Evolutionary conservation across 2,329 filamentous ascomycete genomes (phyloP).

Genomic region (Ophiostoma montium): DNA sequence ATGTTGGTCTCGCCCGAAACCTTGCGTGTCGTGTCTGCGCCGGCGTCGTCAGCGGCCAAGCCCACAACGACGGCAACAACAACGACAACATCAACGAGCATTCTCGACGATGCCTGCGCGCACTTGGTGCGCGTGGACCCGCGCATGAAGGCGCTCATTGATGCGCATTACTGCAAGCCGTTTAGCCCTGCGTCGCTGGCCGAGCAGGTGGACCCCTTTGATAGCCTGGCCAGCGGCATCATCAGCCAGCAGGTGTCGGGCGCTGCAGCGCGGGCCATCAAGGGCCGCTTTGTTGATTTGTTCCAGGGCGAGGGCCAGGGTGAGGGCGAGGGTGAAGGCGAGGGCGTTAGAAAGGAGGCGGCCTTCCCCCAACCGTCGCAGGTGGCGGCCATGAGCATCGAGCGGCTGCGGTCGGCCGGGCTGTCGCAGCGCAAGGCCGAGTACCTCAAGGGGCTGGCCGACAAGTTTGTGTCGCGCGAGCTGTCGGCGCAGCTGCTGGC

Average conservation of each 20-base stretch:
- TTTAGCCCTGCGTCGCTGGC: conserved; percentile 74
- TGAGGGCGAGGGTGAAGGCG: too few relatives aligned
- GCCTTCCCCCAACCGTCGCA: conserved; percentile 64
- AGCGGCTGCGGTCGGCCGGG: conserved; percentile 66
- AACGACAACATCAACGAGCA: conserved; percentile 47
- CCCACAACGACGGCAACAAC: conserved; percentile 9
- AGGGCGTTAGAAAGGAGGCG: conserved; percentile 8
- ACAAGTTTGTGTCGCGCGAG: conserved; percentile 64
- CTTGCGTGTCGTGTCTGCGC: conserved; percentile 39
- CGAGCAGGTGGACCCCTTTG: conserved; percentile 79
- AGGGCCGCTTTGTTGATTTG: conserved; percentile 64
- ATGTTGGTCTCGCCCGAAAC: conserved; percentile 58
- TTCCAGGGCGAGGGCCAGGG: conserved; percentile 31
- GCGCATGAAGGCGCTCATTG: conserved; percentile 56
- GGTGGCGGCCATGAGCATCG: conserved; percentile 49
- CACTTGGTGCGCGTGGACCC: conserved; percentile 63
- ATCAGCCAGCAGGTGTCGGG: conserved; percentile 95
- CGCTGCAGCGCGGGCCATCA: conserved; percentile 79
- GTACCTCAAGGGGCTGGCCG: conserved; percentile 75
- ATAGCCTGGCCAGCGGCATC: conserved; percentile 69
- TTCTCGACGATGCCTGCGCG: conserved; percentile 61
- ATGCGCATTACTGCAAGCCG: conserved; percentile 59
- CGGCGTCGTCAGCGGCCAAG: conserved; percentile 23
- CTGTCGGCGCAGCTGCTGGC: conserved; percentile 63
- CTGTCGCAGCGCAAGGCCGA: conserved; percentile 92